These are phyloP conservation scores for Calocera viscosa DNA, from an alignment of 768 basidiomycete genomes.

Conservation along the genomic window DNA sequence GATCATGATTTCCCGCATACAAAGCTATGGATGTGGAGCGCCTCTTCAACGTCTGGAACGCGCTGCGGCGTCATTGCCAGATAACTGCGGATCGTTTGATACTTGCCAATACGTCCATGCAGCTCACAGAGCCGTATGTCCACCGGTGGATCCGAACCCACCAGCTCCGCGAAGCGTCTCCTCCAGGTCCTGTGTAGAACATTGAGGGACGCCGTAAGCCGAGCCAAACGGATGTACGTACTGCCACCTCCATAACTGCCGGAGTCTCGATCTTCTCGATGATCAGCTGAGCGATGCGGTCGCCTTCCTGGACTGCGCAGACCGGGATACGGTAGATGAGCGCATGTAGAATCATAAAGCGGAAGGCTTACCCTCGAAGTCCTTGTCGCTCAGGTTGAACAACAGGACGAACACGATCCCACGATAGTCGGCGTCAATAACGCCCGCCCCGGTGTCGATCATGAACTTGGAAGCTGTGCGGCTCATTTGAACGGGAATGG, in stretches of 20 bases:
- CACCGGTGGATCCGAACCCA: slow-evolving; percentile 94
- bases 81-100: no score
- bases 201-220: background rate
- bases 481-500: background rate
- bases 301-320: slow-evolving; percentile 69
- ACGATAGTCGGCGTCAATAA: slow-evolving; percentile 92
- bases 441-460: slow-evolving; percentile 96
- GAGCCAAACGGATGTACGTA: slow-evolving; percentile 29
- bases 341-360: no score
- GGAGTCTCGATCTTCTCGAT: slow-evolving; percentile 83
- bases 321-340: background rate
- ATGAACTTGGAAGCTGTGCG: slow-evolving; percentile 84
- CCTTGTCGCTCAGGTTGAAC: slow-evolving; percentile 81
- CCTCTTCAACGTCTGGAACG: no score
- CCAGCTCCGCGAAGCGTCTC: slow-evolving; percentile 70
- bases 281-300: slow-evolving; percentile 92
- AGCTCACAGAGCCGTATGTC: slow-evolving; percentile 41
- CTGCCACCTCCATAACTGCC: slow-evolving; percentile 72
- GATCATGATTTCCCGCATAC: no score
- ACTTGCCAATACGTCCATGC: background rate
- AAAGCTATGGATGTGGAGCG: no score
- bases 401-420: slow-evolving; percentile 82
- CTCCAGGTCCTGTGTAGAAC: slow-evolving; percentile 54
- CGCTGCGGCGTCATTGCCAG: no score
- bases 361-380: slow-evolving; percentile 57